A percentile compares a stretch with the other conserved stretches of the same genome.
phyloP scores from a whole-genome alignment of 2,329 filamentous ascomycete genomes.

The Alternaria postmessia region DNA sequence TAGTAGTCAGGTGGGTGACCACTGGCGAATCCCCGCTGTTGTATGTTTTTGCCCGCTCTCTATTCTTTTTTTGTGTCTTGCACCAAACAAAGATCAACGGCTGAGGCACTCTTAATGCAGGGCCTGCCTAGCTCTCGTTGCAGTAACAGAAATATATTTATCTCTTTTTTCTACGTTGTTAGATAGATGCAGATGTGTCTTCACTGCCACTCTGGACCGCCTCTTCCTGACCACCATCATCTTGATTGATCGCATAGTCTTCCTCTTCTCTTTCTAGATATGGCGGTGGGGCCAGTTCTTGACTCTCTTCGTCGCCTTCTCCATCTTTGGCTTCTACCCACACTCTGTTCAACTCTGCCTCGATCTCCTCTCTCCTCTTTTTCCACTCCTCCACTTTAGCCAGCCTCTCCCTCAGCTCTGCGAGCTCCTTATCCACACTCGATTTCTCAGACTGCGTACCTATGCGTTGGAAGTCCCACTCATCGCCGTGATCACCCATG shows the following conservation, averaged over 20 bases:
- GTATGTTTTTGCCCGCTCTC: not conserved
- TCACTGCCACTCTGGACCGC: not conserved
- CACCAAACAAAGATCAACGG: not conserved
- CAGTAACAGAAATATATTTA: not conserved
- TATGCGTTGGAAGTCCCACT: constrained; percentile 93
- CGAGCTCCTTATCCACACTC: constrained; percentile 88
- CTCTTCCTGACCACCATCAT: not conserved
- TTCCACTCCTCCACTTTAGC: constrained; percentile 87
- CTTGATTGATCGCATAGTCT: not conserved
- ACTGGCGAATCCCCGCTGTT: not conserved
- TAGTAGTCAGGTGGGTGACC: constrained; percentile 1
- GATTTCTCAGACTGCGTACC: constrained; percentile 93
- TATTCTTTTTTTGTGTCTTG: not conserved
- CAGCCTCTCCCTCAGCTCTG: constrained; percentile 81
- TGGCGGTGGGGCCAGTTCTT: constrained; percentile 49
- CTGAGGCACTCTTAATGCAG: not conserved
- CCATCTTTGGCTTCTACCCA: constrained; percentile 57
- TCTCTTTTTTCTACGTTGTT: not conserved
- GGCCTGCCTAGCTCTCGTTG: not conserved
- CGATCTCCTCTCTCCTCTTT: constrained; percentile 78
- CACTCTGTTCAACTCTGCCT: constrained; percentile 75
- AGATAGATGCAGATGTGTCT: not conserved
- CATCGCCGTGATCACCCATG: constrained; percentile 78
- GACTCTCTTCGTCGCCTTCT: constrained; percentile 34
- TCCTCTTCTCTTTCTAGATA: constrained; percentile 39